Conservation (phyloP, 345 rosid genomes). For the Firmiana major region DNA sequence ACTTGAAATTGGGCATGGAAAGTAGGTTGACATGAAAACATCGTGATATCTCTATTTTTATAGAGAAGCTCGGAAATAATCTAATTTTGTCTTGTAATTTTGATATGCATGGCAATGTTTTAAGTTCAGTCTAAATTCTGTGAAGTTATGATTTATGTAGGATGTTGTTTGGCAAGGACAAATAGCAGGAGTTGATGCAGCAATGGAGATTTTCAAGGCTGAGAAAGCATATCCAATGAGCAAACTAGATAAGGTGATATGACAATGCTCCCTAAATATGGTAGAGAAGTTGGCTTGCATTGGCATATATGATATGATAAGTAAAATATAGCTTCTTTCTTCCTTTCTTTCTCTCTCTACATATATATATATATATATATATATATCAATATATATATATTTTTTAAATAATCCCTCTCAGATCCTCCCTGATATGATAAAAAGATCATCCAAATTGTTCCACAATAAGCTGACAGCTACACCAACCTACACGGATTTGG, state of each 20-base stretch:
- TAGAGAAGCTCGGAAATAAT: not conserved
- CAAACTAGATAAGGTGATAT: conserved; percentile 58
- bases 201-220: conserved; percentile 74
- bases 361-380: not conserved
- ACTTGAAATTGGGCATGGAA: not conserved
- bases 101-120: conserved; percentile 9
- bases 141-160: conserved; percentile 33
- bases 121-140: not conserved
- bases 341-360: not conserved
- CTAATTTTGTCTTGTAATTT: not conserved
- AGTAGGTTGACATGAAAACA: not conserved
- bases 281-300: not conserved
- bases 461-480: conserved; percentile 67
- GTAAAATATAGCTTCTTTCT: conserved; percentile 7
- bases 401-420: conserved; percentile 32
- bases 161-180: conserved; percentile 90
- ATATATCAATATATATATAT: not conserved
- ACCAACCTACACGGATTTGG: conserved; percentile 57
- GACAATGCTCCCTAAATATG: conserved; percentile 2
- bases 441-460: conserved; percentile 62
- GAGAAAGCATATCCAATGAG: conserved; percentile 79
- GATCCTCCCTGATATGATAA: conserved; percentile 86
- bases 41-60: not conserved
- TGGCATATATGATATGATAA: not conserved
- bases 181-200: conserved; percentile 86